phyloP scores from a whole-genome alignment of 148 eudicot genomes.

The Cornus suecica region DNA sequence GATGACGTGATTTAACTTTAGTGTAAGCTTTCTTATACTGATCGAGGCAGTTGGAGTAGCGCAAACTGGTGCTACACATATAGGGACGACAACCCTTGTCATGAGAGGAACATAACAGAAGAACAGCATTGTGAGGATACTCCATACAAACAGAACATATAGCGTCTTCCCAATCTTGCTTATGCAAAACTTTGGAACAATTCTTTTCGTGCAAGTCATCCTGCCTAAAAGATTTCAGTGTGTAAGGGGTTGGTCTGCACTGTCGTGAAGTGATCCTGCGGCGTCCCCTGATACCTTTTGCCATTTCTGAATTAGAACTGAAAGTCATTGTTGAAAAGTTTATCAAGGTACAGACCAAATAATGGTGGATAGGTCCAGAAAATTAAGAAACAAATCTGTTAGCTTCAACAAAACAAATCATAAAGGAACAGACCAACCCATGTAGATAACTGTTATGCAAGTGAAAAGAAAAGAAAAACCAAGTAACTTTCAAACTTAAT shows the following conservation, averaged over 20 bases:
- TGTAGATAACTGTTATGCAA: background rate
- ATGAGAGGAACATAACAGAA: conserved; percentile 63
- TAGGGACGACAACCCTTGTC: conserved; percentile 71
- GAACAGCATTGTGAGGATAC: conserved; percentile 67
- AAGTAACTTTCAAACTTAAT: background rate
- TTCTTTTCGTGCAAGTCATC: conserved; percentile 16
- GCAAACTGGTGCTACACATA: conserved; percentile 69
- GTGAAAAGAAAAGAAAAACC: background rate
- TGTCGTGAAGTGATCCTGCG: conserved; percentile 52
- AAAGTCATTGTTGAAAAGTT: background rate
- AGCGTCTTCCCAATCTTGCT: conserved; percentile 60
- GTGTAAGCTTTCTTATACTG: conserved; percentile 64
- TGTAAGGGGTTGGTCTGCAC: conserved; percentile 49
- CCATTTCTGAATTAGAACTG: conserved; percentile 37
- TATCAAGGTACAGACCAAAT: background rate
- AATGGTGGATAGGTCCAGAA: background rate
- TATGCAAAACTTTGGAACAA: conserved; percentile 28
- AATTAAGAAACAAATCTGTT: background rate
- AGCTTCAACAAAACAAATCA: background rate
- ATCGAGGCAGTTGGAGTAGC: conserved; percentile 64
- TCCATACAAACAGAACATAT: conserved; percentile 74
- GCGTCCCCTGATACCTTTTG: conserved; percentile 54
- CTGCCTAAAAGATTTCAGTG: conserved; percentile 24
- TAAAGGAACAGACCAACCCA: background rate
- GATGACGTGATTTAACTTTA: conserved; percentile 24